Percentiles rank a stretch among this genome's conserved stretches.
Evolutionary conservation across 176 grass and related monocot genomes (phyloP).

Genomic region (Aegilops speltoides): DNA sequence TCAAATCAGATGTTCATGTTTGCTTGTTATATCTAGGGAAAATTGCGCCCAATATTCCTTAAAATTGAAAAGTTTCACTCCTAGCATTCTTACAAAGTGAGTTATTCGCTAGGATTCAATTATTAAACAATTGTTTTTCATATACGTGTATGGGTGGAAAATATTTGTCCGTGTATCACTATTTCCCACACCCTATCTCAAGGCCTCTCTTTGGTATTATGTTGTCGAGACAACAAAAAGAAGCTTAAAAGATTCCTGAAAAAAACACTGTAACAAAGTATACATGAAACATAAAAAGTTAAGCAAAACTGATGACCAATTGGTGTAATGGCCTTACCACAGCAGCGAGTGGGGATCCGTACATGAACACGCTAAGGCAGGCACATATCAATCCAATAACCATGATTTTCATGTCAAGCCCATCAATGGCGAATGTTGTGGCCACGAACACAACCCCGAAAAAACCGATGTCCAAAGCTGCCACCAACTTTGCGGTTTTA

Average conservation of each 20-base stretch:
- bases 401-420: slow-evolving; percentile 32
- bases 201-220: not conserved
- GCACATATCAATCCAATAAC: slow-evolving; percentile 50
- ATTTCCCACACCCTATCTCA: not conserved
- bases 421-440: slow-evolving; percentile 37
- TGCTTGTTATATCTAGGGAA: not conserved
- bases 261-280: not conserved
- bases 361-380: slow-evolving; percentile 59
- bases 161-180: fast-evolving
- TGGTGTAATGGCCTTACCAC: slow-evolving; percentile 41
- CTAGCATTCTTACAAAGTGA: not conserved
- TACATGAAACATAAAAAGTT: not conserved
- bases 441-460: slow-evolving; percentile 46
- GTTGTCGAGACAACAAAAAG: not conserved
- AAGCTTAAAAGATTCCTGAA: not conserved
- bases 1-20: not conserved
- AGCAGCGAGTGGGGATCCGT: slow-evolving; percentile 53
- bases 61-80: not conserved
- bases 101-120: not conserved
- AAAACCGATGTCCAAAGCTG: slow-evolving; percentile 36
- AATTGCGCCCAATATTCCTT: not conserved
- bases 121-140: not conserved
- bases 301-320: not conserved
- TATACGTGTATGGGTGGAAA: not conserved
- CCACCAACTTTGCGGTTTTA: slow-evolving; percentile 42